Evolutionary conservation across 1,139 yeast species (phyloP), one percentile per base, ranked within the genome.

Genomic region (Yamadazyma blattariae): DNA sequence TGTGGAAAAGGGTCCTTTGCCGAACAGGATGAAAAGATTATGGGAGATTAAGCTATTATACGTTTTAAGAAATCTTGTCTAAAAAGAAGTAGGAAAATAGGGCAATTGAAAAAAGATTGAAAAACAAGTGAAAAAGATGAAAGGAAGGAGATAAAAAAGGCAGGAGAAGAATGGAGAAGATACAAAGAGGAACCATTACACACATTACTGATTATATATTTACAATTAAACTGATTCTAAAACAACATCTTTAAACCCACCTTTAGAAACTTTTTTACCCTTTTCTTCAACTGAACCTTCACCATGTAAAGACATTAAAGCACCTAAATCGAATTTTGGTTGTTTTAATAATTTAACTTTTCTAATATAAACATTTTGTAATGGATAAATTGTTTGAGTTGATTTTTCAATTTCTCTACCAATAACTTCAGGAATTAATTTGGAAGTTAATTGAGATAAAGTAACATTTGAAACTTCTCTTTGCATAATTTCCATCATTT

Each of bases 371-470:
- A 70, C 70, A 59, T 70, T 68, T 58, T 70, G 76, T 57, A 70
- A 70, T 50, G 76, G 76, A 58, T 67, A 67, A 54, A 70, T 66
- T 42, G 74, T 56, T 58, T 67, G 74, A 42, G 76, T 70, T 36
- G 74, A 65, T 61, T 70, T 70, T 59, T 69, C 75, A 53, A 70
- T 70, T 58, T 70, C 76, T 59, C 76, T 72, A 50, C 74, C 74
- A 54, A 70, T 69, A 40, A 69, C 76, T 59, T 70, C 76, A 43
- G 76, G 75, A 45, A 70, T 70, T 61, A 70, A 69, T 59, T 70
- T 70, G 46, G 73, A 65, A 43, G 73, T 67, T 57, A 69, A 67
- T 57, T 69, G 75, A 47, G 75, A 69, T 56, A 69, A 67, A 39
- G 75, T 69, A 41, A 64, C 68, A 61, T 67, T 67, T 46, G 74